Percentiles rank a stretch among this genome's conserved stretches.
These are phyloP conservation scores for Herpetomonas samuelpessoai DNA, from an alignment of 208 protist genomes.

Conservation along the genomic window DNA sequence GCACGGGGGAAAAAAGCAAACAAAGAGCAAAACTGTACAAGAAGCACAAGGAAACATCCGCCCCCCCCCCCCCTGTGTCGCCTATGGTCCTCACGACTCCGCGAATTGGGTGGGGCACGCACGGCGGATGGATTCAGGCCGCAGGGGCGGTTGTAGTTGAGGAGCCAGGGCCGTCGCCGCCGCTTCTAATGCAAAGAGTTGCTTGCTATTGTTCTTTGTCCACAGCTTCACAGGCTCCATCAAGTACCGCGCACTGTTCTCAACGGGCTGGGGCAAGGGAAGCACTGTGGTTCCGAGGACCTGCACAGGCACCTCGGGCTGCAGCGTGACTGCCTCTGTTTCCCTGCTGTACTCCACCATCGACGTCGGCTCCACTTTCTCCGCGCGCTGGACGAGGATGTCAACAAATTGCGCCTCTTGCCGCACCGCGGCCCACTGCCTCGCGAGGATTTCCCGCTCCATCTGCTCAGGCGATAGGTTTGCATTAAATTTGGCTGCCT, in stretches of 20 bases:
- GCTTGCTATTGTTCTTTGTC: not conserved
- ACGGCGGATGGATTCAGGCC: not conserved
- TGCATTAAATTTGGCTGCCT: not conserved
- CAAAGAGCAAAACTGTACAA: no score
- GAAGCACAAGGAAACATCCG: no score
- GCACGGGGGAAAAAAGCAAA: no score
- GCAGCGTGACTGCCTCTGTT: conserved; percentile 57
- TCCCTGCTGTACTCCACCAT: conserved; percentile 67
- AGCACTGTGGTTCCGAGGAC: conserved; percentile 38
- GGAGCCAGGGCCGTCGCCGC: not conserved
- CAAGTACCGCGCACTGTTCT: conserved; percentile 43
- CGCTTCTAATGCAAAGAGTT: conserved; percentile 1
- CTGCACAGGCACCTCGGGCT: conserved; percentile 38
- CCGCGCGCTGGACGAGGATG: conserved; percentile 70
- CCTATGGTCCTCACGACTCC: not conserved
- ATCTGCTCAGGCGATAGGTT: conserved; percentile 23
- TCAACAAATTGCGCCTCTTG: conserved; percentile 69
- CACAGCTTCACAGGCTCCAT: conserved; percentile 29
- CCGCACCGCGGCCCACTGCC: conserved; percentile 55
- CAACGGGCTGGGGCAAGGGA: conserved; percentile 37
- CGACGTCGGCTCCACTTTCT: conserved; percentile 57
- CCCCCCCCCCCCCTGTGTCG: no score
- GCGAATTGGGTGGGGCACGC: not conserved
- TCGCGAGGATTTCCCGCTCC: conserved; percentile 50
- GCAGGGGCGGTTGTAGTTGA: not conserved